Conservation (phyloP, 306 rosid species). For the Lathyrus tuberosus region DNA sequence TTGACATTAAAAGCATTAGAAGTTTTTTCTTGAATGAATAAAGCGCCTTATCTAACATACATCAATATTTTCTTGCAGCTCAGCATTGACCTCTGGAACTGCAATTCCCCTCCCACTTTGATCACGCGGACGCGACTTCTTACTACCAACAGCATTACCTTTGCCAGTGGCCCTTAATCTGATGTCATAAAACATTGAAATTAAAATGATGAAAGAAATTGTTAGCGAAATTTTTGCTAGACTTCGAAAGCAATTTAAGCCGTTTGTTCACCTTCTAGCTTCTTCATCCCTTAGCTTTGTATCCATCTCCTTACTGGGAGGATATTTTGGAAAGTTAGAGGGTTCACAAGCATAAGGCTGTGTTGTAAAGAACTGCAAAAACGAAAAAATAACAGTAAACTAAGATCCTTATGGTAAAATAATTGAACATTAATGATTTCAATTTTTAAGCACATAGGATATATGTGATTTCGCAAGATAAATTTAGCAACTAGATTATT, state of each 20-base stretch:
- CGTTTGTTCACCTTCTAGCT: constrained; percentile 68
- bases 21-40: constrained; percentile 16
- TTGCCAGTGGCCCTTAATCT: constrained; percentile 84
- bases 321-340: constrained; percentile 88
- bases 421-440: not conserved
- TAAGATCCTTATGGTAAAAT: not conserved
- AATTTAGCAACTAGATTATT: constrained; percentile 24
- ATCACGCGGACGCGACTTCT: constrained; percentile 78
- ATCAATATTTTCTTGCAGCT: constrained; percentile 89
- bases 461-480: not conserved
- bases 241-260: constrained; percentile 31
- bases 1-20: not conserved
- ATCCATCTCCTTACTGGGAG: constrained; percentile 93
- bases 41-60: constrained; percentile 52
- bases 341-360: constrained; percentile 88
- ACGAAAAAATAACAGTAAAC: constrained; percentile 23
- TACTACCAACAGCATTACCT: constrained; percentile 69
- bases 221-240: constrained; percentile 6
- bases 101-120: constrained; percentile 74
- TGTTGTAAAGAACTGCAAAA: constrained; percentile 72
- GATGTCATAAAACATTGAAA: constrained; percentile 45
- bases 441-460: constrained; percentile 1
- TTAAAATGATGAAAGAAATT: constrained; percentile 24
- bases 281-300: constrained; percentile 83
- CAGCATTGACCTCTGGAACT: constrained; percentile 92